Evolutionary conservation across 2,329 filamentous ascomycete genomes (phyloP).

Genomic region (Hypoxylon sp.): DNA sequence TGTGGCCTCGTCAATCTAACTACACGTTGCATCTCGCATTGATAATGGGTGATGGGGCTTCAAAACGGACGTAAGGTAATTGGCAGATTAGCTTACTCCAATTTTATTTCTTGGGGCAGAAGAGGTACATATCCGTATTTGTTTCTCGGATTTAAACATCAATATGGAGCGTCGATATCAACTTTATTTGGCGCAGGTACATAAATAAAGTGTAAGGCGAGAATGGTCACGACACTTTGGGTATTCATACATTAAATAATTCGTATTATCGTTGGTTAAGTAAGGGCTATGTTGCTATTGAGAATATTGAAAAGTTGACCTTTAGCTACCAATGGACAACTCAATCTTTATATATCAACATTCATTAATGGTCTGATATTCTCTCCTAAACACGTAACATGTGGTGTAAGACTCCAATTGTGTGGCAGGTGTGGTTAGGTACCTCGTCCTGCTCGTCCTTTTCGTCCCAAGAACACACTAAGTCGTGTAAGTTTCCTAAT

Average conservation of each 20-base stretch:
- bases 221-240: constrained; percentile 14
- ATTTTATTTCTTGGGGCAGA: background rate
- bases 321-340: background rate
- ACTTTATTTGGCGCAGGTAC: background rate
- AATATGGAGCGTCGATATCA: constrained; percentile 11
- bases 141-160: constrained; percentile 13
- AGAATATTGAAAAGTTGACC: background rate
- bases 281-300: constrained; percentile 7
- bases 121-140: background rate
- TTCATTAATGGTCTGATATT: constrained; percentile 3
- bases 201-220: constrained; percentile 18
- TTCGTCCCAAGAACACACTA: constrained; percentile 8
- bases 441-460: background rate
- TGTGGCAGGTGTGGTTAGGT: background rate
- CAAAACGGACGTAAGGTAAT: constrained; percentile 1
- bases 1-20: constrained; percentile 31
- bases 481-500: constrained; percentile 38
- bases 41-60: constrained; percentile 4
- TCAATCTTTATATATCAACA: constrained; percentile 9
- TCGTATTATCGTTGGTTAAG: constrained; percentile 14
- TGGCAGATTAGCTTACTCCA: background rate
- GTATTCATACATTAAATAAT: constrained; percentile 19
- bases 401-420: constrained; percentile 4
- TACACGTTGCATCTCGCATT: constrained; percentile 37
- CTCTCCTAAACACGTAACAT: background rate